Base-by-base conservation (phyloP, 2,329 filamentous ascomycete species). In the Bertia moriformis region DNA sequence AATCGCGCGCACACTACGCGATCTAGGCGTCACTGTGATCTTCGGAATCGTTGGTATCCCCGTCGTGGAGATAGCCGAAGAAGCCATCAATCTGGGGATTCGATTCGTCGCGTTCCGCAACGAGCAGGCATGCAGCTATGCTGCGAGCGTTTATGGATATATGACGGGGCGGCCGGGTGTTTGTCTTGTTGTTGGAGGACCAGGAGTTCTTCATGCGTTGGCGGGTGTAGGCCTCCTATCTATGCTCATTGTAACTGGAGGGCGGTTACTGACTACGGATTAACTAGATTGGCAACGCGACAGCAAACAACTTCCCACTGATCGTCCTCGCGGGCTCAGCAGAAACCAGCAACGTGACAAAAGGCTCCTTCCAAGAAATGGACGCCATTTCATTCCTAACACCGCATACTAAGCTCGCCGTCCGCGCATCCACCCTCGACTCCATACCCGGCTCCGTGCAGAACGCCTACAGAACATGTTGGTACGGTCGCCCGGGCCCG, bases 71-170 rank as follows among this genome's bases (percentile, higher is more conserved):
- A 70, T 74, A 29, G 70, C 67, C 17, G 68, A 74, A 50, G 63
- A 71, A 52, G 67, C 64, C 38, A 66, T 73, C 48, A 63, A 66
- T 39, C 53, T 71, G 32, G 70, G 70, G 1, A 71, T 75, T 43
- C 61, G 67, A 19, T 74, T 73, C 51, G 65, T 74, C 39, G 69
- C 63, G 18, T 74, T 73, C 45, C 57, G 71, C 19, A 75, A 74
- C 45, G 70, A 76, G 45, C 70, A 76, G 51, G 67, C 71, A 10
- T 68, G 66, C 20, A 65, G 63, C 44, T 74, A 74, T 58, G 70
- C 71, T 10, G 69, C 71, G 3, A 69, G 65, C 37, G 66, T 66
- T 4, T 73, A 74, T 60, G 70, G 69, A 13, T 75, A 72, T 45
- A 57, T 74, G 46, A 73, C 67, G 3, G 69, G 69, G 15, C 61